phyloP scores from a whole-genome alignment of 106 monocot genomes.

The Dendrobium chrysotoxum region DNA sequence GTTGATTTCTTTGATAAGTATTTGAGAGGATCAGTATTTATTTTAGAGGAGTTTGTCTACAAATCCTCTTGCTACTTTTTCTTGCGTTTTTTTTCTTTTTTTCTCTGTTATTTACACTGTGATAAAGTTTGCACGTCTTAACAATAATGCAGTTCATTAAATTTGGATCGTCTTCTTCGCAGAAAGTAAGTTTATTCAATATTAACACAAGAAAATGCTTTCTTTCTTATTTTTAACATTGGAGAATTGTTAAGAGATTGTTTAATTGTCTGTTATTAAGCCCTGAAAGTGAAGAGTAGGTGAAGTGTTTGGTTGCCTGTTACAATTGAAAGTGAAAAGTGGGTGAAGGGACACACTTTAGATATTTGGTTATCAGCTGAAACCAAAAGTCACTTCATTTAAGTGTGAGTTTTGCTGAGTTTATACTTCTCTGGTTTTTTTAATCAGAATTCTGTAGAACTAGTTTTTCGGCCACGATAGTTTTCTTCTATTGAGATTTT shows the following conservation, averaged over 20 bases:
- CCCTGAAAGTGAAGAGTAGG: conserved; percentile 1
- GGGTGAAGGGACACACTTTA: not conserved
- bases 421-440: not conserved
- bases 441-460: not conserved
- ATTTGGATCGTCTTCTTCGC: not conserved
- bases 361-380: not conserved
- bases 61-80: not conserved
- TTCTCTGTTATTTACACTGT: not conserved
- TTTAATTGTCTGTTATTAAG: not conserved
- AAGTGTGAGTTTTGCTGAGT: not conserved
- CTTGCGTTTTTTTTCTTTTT: not conserved
- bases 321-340: not conserved
- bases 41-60: not conserved
- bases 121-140: not conserved
- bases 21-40: not conserved
- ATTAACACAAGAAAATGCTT: not conserved
- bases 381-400: not conserved
- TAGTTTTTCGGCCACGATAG: too few species aligned
- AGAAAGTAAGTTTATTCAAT: not conserved
- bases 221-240: not conserved
- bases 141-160: not conserved
- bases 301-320: not conserved
- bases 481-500: too few species aligned
- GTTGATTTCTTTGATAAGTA: not conserved
- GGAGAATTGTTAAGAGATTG: not conserved